phyloP scores from a whole-genome alignment of 2,329 filamentous ascomycete genomes.

The Lachnellula cervina region DNA sequence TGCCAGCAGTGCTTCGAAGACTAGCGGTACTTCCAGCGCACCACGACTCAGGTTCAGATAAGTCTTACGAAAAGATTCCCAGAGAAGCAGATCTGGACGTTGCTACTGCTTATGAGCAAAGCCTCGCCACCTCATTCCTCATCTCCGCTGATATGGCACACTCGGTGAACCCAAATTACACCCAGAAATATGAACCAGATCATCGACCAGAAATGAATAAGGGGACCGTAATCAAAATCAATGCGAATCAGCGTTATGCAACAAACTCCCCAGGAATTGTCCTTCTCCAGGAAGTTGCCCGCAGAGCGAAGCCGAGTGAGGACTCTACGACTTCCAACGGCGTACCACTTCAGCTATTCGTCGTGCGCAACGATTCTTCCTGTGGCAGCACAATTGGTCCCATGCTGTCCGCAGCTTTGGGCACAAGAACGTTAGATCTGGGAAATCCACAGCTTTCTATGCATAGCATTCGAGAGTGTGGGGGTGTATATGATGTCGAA shows the following conservation, averaged over 20 bases:
- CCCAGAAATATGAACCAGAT: constrained; percentile 81
- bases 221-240: constrained; percentile 95
- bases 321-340: constrained; percentile 48
- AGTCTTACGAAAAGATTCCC: constrained; percentile 56
- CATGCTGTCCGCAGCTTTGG: constrained; percentile 85
- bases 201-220: constrained; percentile 96
- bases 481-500: constrained; percentile 81
- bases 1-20: constrained; percentile 81
- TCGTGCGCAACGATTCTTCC: constrained; percentile 89
- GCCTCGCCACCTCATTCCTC: constrained; percentile 83
- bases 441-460: constrained; percentile 94
- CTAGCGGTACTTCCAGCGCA: constrained; percentile 70
- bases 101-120: constrained; percentile 87
- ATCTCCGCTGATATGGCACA: constrained; percentile 98
- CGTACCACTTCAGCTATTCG: constrained; percentile 90
- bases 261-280: constrained; percentile 96
- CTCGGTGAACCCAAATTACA: constrained; percentile 92
- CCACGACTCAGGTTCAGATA: constrained; percentile 49
- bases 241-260: constrained; percentile 94
- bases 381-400: constrained; percentile 97
- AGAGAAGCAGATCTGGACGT: constrained; percentile 55
- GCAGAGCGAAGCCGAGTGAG: constrained; percentile 47
- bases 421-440: constrained; percentile 82
- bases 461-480: constrained; percentile 95
- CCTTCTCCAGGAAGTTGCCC: constrained; percentile 80